Percentiles rank a stretch among this genome's conserved stretches.
Evolutionary conservation across 495 filamentous ascomycete genomes (phyloP).

Genomic region (Trichoderma orchidacearum): DNA sequence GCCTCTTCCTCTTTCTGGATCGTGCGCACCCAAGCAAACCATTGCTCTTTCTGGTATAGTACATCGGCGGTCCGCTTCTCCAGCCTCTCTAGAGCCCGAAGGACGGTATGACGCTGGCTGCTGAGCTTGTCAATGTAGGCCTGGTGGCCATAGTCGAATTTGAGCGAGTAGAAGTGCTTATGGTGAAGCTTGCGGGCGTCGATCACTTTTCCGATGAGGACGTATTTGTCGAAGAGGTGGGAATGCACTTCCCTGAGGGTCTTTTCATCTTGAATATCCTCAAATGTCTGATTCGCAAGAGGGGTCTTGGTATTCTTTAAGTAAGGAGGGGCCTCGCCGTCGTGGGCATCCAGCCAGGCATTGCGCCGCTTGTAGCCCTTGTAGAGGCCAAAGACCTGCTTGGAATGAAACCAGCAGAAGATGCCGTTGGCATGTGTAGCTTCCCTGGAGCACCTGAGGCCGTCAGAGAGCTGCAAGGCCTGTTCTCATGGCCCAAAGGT

Average conservation of each 20-base stretch:
- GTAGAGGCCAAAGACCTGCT: constrained; percentile 34
- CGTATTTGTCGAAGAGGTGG: constrained; percentile 27
- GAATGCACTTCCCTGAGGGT: constrained; percentile 26
- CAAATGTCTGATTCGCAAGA: constrained; percentile 28
- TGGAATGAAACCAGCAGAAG: constrained; percentile 35
- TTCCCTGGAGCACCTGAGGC: constrained; percentile 15
- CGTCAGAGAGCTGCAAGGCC: constrained; percentile 27
- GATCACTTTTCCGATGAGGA: constrained; percentile 35
- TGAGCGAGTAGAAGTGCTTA: constrained; percentile 35
- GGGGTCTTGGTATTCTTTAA: constrained; percentile 16
- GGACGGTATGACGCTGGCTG: constrained; percentile 21
- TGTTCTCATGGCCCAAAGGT: background rate
- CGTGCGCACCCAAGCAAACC: constrained; percentile 33
- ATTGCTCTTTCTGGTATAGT: constrained; percentile 32
- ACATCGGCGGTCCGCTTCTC: constrained; percentile 31
- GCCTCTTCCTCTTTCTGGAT: constrained; percentile 32
- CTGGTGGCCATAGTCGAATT: constrained; percentile 29
- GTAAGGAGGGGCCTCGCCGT: constrained; percentile 18
- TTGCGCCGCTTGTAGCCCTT: constrained; percentile 36
- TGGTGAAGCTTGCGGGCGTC: constrained; percentile 38
- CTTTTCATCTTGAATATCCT: constrained; percentile 18
- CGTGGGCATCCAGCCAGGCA: constrained; percentile 25
- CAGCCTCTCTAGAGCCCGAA: constrained; percentile 29
- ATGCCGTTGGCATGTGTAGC: constrained; percentile 27
- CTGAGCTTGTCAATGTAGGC: constrained; percentile 31